Evolutionary conservation across 371 early-diverging fungal species (phyloP).

Genomic region (Dipsacomyces acuminosporus): DNA sequence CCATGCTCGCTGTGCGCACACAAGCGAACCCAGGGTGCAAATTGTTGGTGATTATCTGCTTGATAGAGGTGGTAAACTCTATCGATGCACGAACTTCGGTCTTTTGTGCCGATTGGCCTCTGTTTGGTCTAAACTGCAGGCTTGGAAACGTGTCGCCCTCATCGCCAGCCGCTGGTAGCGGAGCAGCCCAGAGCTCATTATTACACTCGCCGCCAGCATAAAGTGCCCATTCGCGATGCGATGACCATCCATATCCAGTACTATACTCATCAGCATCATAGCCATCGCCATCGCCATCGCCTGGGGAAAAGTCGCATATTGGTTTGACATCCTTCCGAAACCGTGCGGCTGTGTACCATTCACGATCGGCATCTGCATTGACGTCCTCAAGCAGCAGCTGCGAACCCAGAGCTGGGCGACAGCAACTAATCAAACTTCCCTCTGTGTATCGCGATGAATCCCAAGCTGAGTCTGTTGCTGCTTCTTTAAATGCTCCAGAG

Average conservation of each 20-base stretch:
- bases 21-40: conserved; percentile 22
- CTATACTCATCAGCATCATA: background rate
- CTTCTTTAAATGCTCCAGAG: conserved; percentile 11
- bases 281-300: too few relatives aligned
- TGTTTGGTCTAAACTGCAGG: conserved; percentile 1
- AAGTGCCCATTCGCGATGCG: conserved; percentile 22
- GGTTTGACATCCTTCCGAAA: conserved; percentile 6
- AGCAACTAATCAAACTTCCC: conserved; percentile 14
- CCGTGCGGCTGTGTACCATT: background rate
- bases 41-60: conserved; percentile 13
- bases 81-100: conserved; percentile 8
- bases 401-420: conserved; percentile 16
- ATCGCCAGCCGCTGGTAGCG: conserved; percentile 7
- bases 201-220: conserved; percentile 31
- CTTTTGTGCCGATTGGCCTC: background rate
- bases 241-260: conserved; percentile 17
- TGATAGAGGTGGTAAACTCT: conserved; percentile 33
- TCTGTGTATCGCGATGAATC: conserved; percentile 1
- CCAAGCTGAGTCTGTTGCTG: background rate
- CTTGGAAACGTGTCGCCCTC: background rate
- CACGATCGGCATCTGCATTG: background rate
- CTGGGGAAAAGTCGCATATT: too few relatives aligned
- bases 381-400: background rate
- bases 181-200: conserved; percentile 32
- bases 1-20: conserved; percentile 42